Evolutionary conservation across 441 rosid genomes (phyloP), one percentile per base, ranked within the genome.

Genomic region (Euphorbia schlechtendalii): DNA sequence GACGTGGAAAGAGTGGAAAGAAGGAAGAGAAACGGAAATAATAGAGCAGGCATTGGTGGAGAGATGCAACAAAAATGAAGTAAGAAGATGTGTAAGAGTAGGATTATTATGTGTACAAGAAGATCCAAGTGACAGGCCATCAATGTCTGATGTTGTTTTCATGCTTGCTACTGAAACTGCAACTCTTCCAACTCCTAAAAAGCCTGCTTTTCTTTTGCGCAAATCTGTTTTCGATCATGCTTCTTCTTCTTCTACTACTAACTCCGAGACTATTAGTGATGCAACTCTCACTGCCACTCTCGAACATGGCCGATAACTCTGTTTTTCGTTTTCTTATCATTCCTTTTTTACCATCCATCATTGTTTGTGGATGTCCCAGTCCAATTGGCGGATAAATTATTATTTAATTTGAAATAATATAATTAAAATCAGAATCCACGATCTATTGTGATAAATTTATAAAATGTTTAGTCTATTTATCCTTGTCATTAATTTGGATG

Each of bases 61-160:
- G 63, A 76, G 73, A 0, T 77, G 78, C 51, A 58, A 71, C 13
- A 20, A 56, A 7, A 71, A 69, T 9, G 84, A 77, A 32, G 68
- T 65, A 4, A n/a, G 77, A 18, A 88, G 76, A 78, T 86, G 86
- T 66, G 28, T 80, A 54, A 77, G 60, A 9, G 68, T 84, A 1
- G 86, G 82, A 30, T 80, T 88, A 10, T 60, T 86, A n/a, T 88
- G 88, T 41, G 81, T 86, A 10, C 87, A 86, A 73, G 87, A 84
- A 72, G 86, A 86, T 61, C 89, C 88, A 9, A 57, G 54, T 24
- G 87, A 88, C 32, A 81, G 87, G 15, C 90, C 92, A 20, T 56
- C 84, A 32, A 83, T 89, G 84, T 82, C 84, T 9, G 78, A 56
- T 25, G 79, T 78, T 18, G 67, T 82, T 9, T 61, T 75, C 67